phyloP scores from a whole-genome alignment of 306 rosid species.

The Inga oerstediana region DNA sequence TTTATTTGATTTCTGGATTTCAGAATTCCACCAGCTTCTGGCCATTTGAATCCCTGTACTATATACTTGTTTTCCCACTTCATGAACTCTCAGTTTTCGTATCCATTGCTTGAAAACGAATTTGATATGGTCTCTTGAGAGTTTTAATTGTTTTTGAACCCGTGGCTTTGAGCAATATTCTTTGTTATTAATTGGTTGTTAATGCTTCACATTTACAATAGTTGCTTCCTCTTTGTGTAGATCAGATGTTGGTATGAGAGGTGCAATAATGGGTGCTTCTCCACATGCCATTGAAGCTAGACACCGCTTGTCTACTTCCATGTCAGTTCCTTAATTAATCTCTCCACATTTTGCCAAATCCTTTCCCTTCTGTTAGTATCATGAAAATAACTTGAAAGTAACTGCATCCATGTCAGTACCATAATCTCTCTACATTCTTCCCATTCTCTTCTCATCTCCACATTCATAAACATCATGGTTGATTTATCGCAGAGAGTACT shows the following conservation, averaged over 20 bases:
- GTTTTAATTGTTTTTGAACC: not conserved
- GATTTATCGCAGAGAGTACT: not conserved
- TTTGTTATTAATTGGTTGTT: not conserved
- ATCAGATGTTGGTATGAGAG: constrained; percentile 55
- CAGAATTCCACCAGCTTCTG: not conserved
- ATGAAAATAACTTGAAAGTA: constrained; percentile 7
- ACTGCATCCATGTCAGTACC: not conserved
- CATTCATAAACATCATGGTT: not conserved
- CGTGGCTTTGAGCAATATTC: not conserved
- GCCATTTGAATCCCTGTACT: constrained; percentile 1
- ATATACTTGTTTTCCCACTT: not conserved
- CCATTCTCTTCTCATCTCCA: not conserved
- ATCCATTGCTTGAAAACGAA: not conserved
- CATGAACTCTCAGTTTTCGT: not conserved
- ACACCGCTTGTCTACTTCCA: constrained; percentile 67
- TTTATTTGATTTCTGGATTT: constrained; percentile 5
- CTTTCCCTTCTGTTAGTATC: not conserved
- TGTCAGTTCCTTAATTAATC: constrained; percentile 49
- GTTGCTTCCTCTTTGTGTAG: constrained; percentile 19
- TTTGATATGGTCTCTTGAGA: not conserved
- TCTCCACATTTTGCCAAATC: not conserved
- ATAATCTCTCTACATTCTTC: not conserved
- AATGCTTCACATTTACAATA: not conserved
- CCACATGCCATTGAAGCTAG: constrained; percentile 63
- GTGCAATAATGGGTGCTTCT: constrained; percentile 68